Evolutionary conservation across 306 rosid species (phyloP), one percentile per base, ranked within the genome.

Genomic region (Castanea sativa): DNA sequence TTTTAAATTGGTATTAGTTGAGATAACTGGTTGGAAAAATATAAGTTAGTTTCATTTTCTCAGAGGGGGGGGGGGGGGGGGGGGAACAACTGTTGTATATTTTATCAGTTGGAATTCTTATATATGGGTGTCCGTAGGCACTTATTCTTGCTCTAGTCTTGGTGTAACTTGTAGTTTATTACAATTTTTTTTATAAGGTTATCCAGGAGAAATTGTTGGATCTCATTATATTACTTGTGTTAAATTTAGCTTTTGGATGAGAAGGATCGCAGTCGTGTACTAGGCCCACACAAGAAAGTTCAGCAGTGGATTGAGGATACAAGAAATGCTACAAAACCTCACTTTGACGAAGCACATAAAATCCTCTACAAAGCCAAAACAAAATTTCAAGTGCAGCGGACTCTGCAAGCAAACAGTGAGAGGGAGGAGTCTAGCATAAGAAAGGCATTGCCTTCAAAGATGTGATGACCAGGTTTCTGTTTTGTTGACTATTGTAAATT

Each of bases 211-310:
- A 55, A 41, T 63, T 75, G 5, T 58, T 55, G 5, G 57, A 27
- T 77, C 84, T 76, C 61, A 60, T 74, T 51, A n/a, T 35, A 20
- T 73, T 69, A 75, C 52, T 12, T 41, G 45, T 15, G 30, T 43
- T 78, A 19, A 59, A 25, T 86, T 73, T 85, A 95, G 98, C 80
- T 93, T 80, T 75, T 95, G 74, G 93, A 89, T 52, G 93, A 88
- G 87, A 79, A 89, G 78, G 94, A 86, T 73, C 84, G 79, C 2
- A 83, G 53, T 76, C 89, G 92, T 52, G 81, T 94, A 55, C 91
- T 95, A 49, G 93, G 91, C 21, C 99, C 97, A 0, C 89, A 91
- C 89, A 86, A 82, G 89, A 90, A 89, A 87, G 94, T 95, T 81
- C 87, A 84, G 84, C 86, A 79, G 83, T 95, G 98, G 98, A 84